Percentiles rank a stretch among this genome's conserved stretches.
Conservation (phyloP, 441 rosid species). For the Croton laevigatus region DNA sequence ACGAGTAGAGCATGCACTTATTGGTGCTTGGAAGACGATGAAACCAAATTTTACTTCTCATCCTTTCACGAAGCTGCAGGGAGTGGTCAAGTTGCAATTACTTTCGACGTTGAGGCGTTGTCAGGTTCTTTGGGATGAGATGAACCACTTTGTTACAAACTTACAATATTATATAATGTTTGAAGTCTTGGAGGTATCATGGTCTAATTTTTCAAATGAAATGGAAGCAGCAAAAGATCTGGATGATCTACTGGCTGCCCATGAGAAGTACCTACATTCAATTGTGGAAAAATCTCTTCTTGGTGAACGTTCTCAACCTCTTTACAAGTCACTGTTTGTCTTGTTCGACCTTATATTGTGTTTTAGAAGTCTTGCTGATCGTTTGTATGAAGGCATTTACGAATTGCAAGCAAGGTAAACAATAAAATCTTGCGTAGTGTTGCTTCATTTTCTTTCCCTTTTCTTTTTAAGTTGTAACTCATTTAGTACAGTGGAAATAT, state of each 20-base stretch:
- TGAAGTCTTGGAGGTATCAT: conserved; percentile 94
- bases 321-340: conserved; percentile 68
- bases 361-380: conserved; percentile 85
- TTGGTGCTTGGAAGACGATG: conserved; percentile 97
- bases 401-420: conserved; percentile 77
- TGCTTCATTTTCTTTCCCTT: not conserved
- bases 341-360: conserved; percentile 83
- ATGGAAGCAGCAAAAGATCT: conserved; percentile 90
- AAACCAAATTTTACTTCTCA: conserved; percentile 89
- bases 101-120: conserved; percentile 82
- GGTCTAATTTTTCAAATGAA: conserved; percentile 81
- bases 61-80: conserved; percentile 74
- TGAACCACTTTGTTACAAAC: conserved; percentile 93
- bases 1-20: conserved; percentile 92
- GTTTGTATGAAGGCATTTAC: conserved; percentile 76
- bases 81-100: conserved; percentile 61
- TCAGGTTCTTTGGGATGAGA: conserved; percentile 94
- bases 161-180: conserved; percentile 95
- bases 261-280: conserved; percentile 77
- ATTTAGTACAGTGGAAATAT: not conserved
- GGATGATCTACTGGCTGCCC: conserved; percentile 87
- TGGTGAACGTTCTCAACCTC: conserved; percentile 78
- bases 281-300: conserved; percentile 85
- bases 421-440: not conserved
- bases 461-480: not conserved